Percentiles rank a stretch among this genome's conserved stretches.
phyloP scores from a whole-genome alignment of 768 basidiomycete genomes.

The Lepiota brunneoincarnata region DNA sequence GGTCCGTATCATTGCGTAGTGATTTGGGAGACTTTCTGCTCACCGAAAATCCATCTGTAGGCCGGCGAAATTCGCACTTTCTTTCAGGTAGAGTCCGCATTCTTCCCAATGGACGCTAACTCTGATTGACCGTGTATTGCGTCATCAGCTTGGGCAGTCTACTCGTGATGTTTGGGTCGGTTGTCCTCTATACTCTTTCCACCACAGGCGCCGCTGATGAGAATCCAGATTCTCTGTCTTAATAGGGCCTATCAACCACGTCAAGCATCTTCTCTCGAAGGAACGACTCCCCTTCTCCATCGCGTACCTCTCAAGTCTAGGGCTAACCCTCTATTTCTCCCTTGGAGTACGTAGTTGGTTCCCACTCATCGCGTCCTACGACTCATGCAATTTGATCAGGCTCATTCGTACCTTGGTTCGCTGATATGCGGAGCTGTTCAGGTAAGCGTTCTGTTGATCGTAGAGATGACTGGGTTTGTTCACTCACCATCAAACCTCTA shows the following conservation, averaged over 20 bases:
- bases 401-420: constrained; percentile 83
- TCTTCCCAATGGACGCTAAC: not conserved
- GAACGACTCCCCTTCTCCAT: constrained; percentile 83
- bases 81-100: constrained; percentile 58
- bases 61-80: constrained; percentile 88
- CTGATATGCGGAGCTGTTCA: constrained; percentile 81
- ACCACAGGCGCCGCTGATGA: constrained; percentile 1
- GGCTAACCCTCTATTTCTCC: constrained; percentile 88
- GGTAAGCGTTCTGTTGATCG: constrained; percentile 30
- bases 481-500: constrained; percentile 22
- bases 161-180: constrained; percentile 95
- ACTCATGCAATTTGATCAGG: constrained; percentile 40
- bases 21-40: constrained; percentile 10
- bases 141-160: constrained; percentile 72
- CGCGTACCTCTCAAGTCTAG: constrained; percentile 82
- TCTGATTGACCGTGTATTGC: constrained; percentile 9
- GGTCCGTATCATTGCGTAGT: constrained; percentile 26
- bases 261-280: constrained; percentile 81
- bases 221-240: constrained; percentile 71
- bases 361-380: not conserved
- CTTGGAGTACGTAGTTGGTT: constrained; percentile 60
- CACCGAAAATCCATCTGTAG: constrained; percentile 36
- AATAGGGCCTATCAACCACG: constrained; percentile 86
- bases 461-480: not conserved
- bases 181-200: constrained; percentile 1